Evolutionary conservation across 805 yeast genomes (phyloP).

Genomic region (Candida ovalis): DNA sequence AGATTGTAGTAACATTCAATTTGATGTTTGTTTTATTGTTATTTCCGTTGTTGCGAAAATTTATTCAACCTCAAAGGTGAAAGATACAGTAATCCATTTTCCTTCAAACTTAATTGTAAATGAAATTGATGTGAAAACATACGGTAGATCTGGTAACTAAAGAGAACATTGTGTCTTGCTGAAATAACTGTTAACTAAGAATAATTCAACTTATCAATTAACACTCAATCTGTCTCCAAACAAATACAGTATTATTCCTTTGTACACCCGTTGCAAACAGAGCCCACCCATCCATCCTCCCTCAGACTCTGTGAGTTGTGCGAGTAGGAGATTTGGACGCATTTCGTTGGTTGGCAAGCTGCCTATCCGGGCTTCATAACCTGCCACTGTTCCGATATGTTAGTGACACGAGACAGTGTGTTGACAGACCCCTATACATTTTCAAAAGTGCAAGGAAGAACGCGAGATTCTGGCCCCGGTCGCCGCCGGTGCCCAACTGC

Average conservation of each 20-base stretch:
- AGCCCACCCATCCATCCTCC: not conserved
- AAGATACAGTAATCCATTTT: not conserved
- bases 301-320: not conserved
- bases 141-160: conserved; percentile 23
- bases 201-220: not conserved
- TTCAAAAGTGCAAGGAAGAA: no score
- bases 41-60: no score
- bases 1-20: no score
- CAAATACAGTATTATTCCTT: no score
- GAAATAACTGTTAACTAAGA: not conserved
- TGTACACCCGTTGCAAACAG: no score
- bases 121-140: conserved; percentile 9
- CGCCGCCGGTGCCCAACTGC: no score
- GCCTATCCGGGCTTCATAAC: conserved; percentile 7
- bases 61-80: no score
- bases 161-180: conserved; percentile 16
- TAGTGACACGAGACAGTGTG: not conserved
- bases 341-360: conserved; percentile 6
- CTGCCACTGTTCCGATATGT: not conserved
- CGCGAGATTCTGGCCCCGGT: no score
- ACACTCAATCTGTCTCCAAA: not conserved
- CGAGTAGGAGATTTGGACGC: conserved; percentile 3
- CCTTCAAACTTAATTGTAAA: not conserved
- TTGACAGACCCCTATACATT: not conserved
- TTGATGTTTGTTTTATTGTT: no score